Evolutionary conservation across 2,329 filamentous ascomycete species (phyloP).

Genomic region (Raffaelea ambrosiae): DNA sequence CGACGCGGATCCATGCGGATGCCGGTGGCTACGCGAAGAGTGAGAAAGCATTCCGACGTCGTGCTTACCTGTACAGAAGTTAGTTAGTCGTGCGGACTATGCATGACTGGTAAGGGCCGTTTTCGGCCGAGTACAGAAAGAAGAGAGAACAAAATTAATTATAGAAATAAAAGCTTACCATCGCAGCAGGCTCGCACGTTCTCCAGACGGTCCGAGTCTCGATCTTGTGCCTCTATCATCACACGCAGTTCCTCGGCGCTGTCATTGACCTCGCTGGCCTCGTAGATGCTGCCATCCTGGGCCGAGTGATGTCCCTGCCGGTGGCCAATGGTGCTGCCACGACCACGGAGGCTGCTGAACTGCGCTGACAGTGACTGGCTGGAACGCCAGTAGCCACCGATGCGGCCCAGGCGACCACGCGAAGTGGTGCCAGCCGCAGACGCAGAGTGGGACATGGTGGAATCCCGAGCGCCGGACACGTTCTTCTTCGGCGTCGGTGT

Average conservation of each 20-base stretch:
- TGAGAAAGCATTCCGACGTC: slow-evolving; percentile 54
- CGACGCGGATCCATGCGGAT: slow-evolving; percentile 7
- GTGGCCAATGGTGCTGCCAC: slow-evolving; percentile 28
- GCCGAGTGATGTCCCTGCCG: slow-evolving; percentile 18
- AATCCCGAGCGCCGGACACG: slow-evolving; percentile 18
- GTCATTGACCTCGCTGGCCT: slow-evolving; percentile 56
- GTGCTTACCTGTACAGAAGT: slow-evolving; percentile 51
- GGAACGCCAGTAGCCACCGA: slow-evolving; percentile 53
- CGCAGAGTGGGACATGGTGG: slow-evolving; percentile 11
- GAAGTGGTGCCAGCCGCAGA: slow-evolving; percentile 19
- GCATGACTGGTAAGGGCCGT: too few relatives aligned
- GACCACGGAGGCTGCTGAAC: slow-evolving; percentile 45
- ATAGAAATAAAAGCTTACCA: slow-evolving; percentile 51
- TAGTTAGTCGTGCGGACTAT: background rate
- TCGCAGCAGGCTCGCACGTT: slow-evolving; percentile 97
- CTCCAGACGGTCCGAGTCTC: slow-evolving; percentile 72
- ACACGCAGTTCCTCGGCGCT: slow-evolving; percentile 76
- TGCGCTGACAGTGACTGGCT: slow-evolving; percentile 30
- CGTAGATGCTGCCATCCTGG: slow-evolving; percentile 29
- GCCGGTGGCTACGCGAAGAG: slow-evolving; percentile 16
- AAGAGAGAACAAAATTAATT: background rate
- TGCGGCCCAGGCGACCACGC: slow-evolving; percentile 43
- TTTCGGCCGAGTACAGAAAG: background rate
- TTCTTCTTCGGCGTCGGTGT: slow-evolving; percentile 39
- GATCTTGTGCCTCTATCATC: slow-evolving; percentile 70